These are phyloP conservation scores for Rubia peregrina DNA, from an alignment of 305 asterid genomes.

Conservation along the genomic window DNA sequence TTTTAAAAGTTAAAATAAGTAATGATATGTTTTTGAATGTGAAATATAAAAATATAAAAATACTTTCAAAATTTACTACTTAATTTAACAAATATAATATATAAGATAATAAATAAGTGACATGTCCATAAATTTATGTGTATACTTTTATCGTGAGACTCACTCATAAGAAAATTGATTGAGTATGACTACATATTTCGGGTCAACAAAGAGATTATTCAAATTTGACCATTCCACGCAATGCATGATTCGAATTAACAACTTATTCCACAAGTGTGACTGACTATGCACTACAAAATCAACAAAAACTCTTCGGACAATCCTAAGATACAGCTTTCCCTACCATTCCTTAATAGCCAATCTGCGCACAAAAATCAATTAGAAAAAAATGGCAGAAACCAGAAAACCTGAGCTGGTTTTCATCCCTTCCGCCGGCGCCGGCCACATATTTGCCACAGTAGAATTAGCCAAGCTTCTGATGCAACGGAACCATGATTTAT, in stretches of 20 bases:
- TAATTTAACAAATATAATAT: too few species aligned
- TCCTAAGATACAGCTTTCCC: background rate
- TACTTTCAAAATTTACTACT: too few species aligned
- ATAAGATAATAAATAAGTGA: too few species aligned
- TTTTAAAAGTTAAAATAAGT: too few species aligned
- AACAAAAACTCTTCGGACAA: background rate
- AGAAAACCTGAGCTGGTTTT: constrained; percentile 24
- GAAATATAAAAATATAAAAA: too few species aligned
- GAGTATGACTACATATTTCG: background rate
- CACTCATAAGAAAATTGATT: too few species aligned
- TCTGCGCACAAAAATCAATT: background rate
- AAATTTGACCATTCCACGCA: background rate
- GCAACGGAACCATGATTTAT: constrained; percentile 19
- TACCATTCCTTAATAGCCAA: background rate
- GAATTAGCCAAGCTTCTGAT: constrained; percentile 31
- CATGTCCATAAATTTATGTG: too few species aligned
- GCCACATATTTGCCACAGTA: constrained; percentile 22
- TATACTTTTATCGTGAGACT: too few species aligned
- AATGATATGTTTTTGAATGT: too few species aligned
- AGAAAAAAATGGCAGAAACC: background rate
- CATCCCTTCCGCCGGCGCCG: constrained; percentile 25
- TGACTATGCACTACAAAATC: background rate
- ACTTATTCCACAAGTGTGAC: background rate
- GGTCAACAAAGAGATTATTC: background rate
- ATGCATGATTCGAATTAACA: too few species aligned